Evolutionary conservation across 2,329 filamentous ascomycete species (phyloP).

Genomic region (Hyphodiscus sp.): DNA sequence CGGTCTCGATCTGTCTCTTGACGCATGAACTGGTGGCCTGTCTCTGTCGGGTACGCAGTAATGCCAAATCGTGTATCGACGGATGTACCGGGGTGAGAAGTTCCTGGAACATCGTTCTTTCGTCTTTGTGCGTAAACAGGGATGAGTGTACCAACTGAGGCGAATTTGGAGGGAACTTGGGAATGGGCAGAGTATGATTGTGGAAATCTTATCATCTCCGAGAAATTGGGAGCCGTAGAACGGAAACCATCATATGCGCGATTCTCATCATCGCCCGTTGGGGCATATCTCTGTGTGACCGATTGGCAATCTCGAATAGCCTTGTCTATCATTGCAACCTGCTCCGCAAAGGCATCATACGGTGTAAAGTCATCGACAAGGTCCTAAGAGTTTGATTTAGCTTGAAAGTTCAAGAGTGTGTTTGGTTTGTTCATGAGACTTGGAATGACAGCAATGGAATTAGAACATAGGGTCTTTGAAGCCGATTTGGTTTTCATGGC

Average conservation of each 20-base stretch:
- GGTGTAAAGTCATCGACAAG: neutral
- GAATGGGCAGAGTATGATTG: neutral
- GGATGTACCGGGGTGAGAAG: neutral
- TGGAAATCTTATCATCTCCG: neutral
- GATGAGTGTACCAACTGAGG: conserved; percentile 2
- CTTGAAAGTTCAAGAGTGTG: neutral
- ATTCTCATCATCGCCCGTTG: neutral
- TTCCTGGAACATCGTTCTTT: conserved; percentile 4
- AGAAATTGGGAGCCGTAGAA: no score
- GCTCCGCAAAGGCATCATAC: neutral
- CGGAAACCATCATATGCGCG: neutral
- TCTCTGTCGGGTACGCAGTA: neutral
- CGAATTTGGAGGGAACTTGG: conserved; percentile 11
- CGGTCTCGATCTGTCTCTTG: neutral
- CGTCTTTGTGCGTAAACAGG: conserved; percentile 4
- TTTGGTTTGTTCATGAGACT: neutral
- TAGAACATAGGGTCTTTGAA: neutral
- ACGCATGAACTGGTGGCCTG: neutral
- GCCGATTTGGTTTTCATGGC: neutral
- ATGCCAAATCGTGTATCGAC: conserved; percentile 10
- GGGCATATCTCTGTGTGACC: neutral
- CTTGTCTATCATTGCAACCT: neutral
- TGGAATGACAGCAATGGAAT: neutral
- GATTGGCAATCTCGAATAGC: neutral
- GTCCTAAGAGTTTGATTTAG: neutral